Conservation (phyloP, 805 yeast species). For the Lachancea quebecensis region DNA sequence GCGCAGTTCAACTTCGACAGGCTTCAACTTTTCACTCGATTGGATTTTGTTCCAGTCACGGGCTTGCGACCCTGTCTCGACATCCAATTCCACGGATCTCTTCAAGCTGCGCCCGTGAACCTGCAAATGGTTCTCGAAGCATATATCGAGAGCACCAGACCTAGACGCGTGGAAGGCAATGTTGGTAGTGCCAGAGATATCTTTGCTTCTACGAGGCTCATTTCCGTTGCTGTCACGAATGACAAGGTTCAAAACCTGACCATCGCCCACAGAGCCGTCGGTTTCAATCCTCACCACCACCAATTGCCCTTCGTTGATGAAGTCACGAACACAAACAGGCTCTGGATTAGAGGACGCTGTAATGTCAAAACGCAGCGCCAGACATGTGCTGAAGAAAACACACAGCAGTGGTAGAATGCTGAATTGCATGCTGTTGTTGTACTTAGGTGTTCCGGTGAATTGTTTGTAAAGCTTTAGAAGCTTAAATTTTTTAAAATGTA, state of each 20-base stretch:
- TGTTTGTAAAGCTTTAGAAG: background rate
- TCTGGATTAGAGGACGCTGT: conserved; percentile 39
- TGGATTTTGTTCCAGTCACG: conserved; percentile 96
- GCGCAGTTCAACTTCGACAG: conserved; percentile 84
- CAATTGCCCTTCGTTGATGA: conserved; percentile 73
- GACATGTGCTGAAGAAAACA: conserved; percentile 2
- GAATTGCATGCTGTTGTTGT: conserved; percentile 7
- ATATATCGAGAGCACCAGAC: conserved; percentile 81
- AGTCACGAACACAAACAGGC: conserved; percentile 88
- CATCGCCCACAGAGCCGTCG: conserved; percentile 75
- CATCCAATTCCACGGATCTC: conserved; percentile 81
- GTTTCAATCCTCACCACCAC: conserved; percentile 80
- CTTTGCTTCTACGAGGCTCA: conserved; percentile 72
- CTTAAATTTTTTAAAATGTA: background rate
- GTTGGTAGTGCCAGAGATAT: conserved; percentile 62
- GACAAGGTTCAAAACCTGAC: conserved; percentile 64
- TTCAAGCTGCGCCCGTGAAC: conserved; percentile 38
- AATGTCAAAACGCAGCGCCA: conserved; percentile 46
- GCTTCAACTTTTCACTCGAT: conserved; percentile 87
- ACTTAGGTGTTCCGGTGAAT: background rate
- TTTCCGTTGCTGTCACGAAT: conserved; percentile 79
- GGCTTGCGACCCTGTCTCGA: conserved; percentile 94
- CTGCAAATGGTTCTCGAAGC: conserved; percentile 64
- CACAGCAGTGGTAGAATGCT: conserved; percentile 4
- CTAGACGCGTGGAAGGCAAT: conserved; percentile 82